These are phyloP conservation scores for Mortierella sp. DNA, from an alignment of 371 early-diverging fungal genomes.

Conservation along the genomic window DNA sequence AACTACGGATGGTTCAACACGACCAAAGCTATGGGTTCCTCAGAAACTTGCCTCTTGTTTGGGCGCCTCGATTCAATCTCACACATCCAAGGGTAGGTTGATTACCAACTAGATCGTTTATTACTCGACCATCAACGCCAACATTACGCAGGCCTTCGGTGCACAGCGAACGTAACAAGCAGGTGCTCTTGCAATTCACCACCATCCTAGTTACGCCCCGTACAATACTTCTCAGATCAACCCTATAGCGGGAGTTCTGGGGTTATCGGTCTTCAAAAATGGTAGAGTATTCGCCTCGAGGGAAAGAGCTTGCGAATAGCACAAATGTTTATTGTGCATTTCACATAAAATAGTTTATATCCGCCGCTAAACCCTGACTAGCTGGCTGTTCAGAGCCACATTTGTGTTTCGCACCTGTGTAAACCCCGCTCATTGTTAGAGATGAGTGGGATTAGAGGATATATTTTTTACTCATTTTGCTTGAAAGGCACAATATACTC, in stretches of 20 bases:
- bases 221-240: constrained; percentile 13
- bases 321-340: no score
- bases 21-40: not conserved
- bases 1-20: constrained; percentile 37
- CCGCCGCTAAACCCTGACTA: no score
- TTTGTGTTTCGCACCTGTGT: no score
- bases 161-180: constrained; percentile 21
- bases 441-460: no score
- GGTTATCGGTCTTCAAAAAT: constrained; percentile 28
- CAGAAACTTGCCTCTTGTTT: not conserved
- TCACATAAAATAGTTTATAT: no score
- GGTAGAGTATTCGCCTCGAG: not conserved
- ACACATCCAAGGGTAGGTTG: no score
- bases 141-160: constrained; percentile 29
- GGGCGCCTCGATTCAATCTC: no score
- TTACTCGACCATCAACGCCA: constrained; percentile 25
- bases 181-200: constrained; percentile 9
- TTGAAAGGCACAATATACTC: no score
- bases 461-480: no score
- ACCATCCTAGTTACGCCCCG: constrained; percentile 35
- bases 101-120: constrained; percentile 40
- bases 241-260: constrained; percentile 31
- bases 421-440: no score
- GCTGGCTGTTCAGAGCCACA: no score
- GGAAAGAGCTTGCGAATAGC: no score